Evolutionary conservation across 2,329 filamentous ascomycete genomes (phyloP), one percentile per base, ranked within the genome.

Genomic region (Fusarium domesticum): DNA sequence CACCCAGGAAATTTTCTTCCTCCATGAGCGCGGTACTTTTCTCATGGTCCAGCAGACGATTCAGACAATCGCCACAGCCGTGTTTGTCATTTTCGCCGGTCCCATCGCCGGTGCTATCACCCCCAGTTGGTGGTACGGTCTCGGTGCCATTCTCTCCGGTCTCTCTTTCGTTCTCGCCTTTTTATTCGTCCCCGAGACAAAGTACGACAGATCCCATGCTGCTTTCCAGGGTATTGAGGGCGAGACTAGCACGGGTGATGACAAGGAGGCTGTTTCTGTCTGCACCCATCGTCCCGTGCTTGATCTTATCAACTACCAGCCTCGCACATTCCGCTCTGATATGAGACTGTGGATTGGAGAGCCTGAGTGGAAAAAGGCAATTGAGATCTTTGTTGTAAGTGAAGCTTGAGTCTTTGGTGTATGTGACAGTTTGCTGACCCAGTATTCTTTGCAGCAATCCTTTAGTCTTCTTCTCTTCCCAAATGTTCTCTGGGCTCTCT

Each of bases 1-100:
- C 25, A 47, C 39, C 20, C 6, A 56, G 53, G 53, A 56, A 34
- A 54, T 56, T 8, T 56, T 56, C 19, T 56, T 56, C 33, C 45
- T 56, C 1, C 53, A 56, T 23, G 53, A 56, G 31, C 32, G 53
- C 39, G 43, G 53, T 1, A 51, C 47, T 3, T 48, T 44, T 10
- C 45, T 56, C 39, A 56, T 56, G 53, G 46, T 56, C 4, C 53
- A 56, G 6, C 53, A 56, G 11, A 56, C 47, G 1, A 56, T 56
- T 0, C 53, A 56, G 15, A 51, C 46, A 0, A 56, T 56, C 4
- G 35, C 47, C 28, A 56, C 53, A 2, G 44, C 53, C 6, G 35
- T 42, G 7, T 47, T 35, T 33, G 43, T 46, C 6, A 18, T 46
- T 12, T 46, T 46, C 35, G 43, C 43, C 28, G 40, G 43, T n/a